These are phyloP conservation scores for Microdochium paspali DNA, from an alignment of 2,329 filamentous ascomycete genomes.

Conservation along the genomic window DNA sequence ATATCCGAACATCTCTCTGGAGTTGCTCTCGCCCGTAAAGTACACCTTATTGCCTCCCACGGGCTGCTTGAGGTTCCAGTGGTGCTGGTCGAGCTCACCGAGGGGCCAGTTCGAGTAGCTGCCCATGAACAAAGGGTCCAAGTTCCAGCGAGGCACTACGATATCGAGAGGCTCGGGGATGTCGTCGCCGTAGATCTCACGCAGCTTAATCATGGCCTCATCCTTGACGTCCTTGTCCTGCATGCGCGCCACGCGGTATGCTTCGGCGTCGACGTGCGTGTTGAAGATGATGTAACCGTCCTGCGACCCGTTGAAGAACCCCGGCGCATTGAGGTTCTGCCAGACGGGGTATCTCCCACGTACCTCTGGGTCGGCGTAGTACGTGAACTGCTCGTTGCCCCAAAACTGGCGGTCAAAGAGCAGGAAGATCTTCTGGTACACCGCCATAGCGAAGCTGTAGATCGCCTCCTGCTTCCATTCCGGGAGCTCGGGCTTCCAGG, in stretches of 20 bases:
- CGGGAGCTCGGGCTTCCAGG: neutral
- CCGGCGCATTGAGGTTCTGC: neutral
- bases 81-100: neutral
- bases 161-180: neutral
- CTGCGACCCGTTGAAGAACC: neutral
- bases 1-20: neutral
- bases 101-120: neutral
- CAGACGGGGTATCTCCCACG: neutral
- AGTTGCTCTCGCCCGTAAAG: neutral
- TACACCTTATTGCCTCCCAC: neutral
- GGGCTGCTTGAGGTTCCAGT: neutral
- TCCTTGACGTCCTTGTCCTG: neutral
- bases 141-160: neutral
- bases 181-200: neutral
- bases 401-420: neutral
- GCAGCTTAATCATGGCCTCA: neutral
- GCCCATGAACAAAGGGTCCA: neutral
- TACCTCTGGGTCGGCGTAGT: neutral
- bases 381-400: neutral
- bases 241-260: neutral
- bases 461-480: neutral
- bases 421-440: neutral
- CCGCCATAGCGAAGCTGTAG: neutral
- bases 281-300: neutral
- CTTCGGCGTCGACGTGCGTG: neutral